phyloP scores from a whole-genome alignment of 2,329 filamentous ascomycete genomes.

The Simplicillium aogashimaense region DNA sequence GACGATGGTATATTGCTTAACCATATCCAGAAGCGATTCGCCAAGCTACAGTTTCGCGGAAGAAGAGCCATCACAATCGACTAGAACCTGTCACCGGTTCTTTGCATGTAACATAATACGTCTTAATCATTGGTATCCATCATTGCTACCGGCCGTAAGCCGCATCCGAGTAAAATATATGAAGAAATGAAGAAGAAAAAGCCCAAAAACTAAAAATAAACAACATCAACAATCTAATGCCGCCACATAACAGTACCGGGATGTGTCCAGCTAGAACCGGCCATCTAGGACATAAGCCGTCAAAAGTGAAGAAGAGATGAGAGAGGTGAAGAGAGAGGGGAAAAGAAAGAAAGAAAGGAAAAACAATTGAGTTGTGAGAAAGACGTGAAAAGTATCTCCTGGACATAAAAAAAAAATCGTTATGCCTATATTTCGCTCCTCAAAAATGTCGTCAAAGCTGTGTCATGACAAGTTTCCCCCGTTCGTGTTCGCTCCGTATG shows the following conservation, averaged over 20 bases:
- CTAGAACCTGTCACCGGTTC: too few relatives aligned
- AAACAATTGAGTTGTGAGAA: neutral
- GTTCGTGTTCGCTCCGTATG: too few relatives aligned
- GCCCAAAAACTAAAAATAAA: conserved; percentile 2
- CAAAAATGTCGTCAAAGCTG: too few relatives aligned
- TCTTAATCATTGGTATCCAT: too few relatives aligned
- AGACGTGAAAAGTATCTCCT: neutral
- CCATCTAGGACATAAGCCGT: conserved; percentile 1
- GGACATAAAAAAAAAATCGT: neutral
- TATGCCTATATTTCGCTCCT: too few relatives aligned
- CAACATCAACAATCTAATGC: neutral
- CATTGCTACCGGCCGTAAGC: too few relatives aligned
- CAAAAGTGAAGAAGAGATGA: neutral
- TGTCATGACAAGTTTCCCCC: too few relatives aligned
- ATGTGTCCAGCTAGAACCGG: neutral
- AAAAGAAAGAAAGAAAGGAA: neutral
- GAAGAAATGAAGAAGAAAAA: conserved; percentile 1
- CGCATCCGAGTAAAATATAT: too few relatives aligned
- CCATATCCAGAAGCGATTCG: conserved; percentile 33
- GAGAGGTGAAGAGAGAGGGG: neutral
- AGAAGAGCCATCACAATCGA: too few relatives aligned
- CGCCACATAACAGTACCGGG: neutral
- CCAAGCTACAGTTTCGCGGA: conserved; percentile 19
- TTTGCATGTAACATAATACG: too few relatives aligned
- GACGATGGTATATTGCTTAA: conserved; percentile 32